A percentile compares a stretch with the other conserved stretches of the same genome.
These are phyloP conservation scores for Amanita pallidorosea DNA, from an alignment of 768 basidiomycete genomes.

Conservation along the genomic window DNA sequence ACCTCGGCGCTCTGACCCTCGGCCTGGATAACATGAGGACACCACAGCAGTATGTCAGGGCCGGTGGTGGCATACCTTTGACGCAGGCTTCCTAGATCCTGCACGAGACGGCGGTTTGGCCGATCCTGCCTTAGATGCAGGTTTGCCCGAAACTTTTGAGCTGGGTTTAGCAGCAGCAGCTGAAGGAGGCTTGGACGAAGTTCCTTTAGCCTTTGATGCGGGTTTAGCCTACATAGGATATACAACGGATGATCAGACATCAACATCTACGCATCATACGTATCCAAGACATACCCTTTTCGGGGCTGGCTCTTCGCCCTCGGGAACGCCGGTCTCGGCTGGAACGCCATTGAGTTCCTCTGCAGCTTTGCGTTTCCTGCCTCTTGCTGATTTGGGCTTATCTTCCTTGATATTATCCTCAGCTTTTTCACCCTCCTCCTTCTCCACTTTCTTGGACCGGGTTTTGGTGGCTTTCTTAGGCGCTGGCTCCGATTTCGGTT, in stretches of 20 bases:
- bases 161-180: conserved; percentile 24
- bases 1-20: conserved; percentile 30
- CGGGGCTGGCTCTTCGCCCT: conserved; percentile 34
- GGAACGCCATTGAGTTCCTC: conserved; percentile 29
- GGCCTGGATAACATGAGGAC: conserved; percentile 17
- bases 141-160: conserved; percentile 29
- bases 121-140: conserved; percentile 26
- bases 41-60: conserved; percentile 6
- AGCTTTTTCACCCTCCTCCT: conserved; percentile 19
- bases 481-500: conserved; percentile 40
- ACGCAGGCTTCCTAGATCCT: conserved; percentile 50
- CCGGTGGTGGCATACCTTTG: conserved; percentile 32
- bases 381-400: conserved; percentile 40
- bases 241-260: conserved; percentile 7
- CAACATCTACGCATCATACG: conserved; percentile 5
- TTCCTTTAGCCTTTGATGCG: conserved; percentile 25
- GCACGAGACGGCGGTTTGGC: conserved; percentile 34
- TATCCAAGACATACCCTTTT: conserved; percentile 43
- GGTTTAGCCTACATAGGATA: conserved; percentile 30
- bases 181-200: conserved; percentile 14
- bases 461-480: conserved; percentile 61
- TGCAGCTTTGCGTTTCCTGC: conserved; percentile 33
- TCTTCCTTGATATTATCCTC: conserved; percentile 34
- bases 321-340: conserved; percentile 15
- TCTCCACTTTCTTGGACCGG: conserved; percentile 40